phyloP scores from a whole-genome alignment of 495 filamentous ascomycete species.

The Neurospora sp. region DNA sequence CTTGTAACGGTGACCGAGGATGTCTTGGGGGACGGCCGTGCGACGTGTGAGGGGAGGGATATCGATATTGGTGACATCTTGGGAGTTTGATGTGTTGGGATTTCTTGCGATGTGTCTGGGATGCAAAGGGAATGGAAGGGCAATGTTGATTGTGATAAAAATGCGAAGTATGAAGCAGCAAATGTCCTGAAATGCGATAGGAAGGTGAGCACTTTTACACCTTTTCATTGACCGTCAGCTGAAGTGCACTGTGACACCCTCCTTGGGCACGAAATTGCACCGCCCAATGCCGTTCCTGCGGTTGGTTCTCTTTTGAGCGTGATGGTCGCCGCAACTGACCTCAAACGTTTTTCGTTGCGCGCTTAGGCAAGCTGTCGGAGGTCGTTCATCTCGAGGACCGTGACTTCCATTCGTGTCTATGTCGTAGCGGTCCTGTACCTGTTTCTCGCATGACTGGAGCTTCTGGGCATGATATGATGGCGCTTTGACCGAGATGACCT shows the following conservation, averaged over 20 bases:
- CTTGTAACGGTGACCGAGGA: background rate
- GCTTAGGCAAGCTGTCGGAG: background rate
- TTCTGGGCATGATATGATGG: too few relatives aligned
- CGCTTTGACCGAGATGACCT: too few relatives aligned
- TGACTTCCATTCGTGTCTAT: too few relatives aligned
- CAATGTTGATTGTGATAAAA: background rate
- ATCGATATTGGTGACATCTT: background rate
- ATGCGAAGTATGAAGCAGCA: background rate
- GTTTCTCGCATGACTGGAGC: too few relatives aligned
- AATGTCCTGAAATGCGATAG: background rate
- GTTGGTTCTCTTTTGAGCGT: background rate
- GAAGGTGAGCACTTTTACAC: background rate
- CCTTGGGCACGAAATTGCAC: background rate
- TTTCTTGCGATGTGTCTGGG: background rate
- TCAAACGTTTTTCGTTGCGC: background rate
- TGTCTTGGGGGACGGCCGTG: background rate
- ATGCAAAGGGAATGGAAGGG: background rate
- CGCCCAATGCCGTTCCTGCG: background rate
- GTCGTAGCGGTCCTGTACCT: too few relatives aligned
- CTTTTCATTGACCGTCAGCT: background rate
- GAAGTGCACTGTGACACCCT: background rate
- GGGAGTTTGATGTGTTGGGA: background rate
- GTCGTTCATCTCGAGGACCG: too few relatives aligned
- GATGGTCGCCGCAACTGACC: background rate
- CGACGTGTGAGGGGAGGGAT: background rate